Evolutionary conservation across 2,329 filamentous ascomycete genomes (phyloP), one percentile per base, ranked within the genome.

Genomic region (Lecanoromycetidae sp.): DNA sequence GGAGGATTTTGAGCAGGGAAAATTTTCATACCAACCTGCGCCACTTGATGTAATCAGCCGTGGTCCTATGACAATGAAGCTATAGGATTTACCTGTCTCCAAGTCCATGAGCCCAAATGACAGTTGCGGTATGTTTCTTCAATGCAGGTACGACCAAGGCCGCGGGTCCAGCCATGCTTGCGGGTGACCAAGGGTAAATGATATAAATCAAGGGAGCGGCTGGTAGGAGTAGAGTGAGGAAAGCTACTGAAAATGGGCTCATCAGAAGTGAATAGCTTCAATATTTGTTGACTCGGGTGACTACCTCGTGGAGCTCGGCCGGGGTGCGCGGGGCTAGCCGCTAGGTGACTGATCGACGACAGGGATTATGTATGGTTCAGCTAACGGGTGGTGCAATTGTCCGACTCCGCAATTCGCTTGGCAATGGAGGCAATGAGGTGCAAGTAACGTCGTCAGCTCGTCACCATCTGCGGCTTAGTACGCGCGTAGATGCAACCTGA

Each of bases 71-170:
- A 9, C 38, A 13, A 20, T 33, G 42, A 19, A 33, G 13, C 2
- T 13, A 26, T 3, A 19, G 32, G 23, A 34, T 62, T 58, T 65
- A 80, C 88, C 85, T 82, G 62, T 96, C 91, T 53, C 91, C 91
- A 32, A 98, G 72, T 12, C 91, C 91, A 64, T 98, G 91, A 44
- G 85, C 75, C 66, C 95, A 87, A 59, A 98, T 96, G 58, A 96
- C 83, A 3, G 90, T 95, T 20, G 87, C 87, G 30, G 91, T 95
- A 67, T 96, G 91, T 61, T 78, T 79, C 61, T 77, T 84, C 27
- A 84, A 69, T 33, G 88, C 85, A 23, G 86, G 85, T 51, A 94
- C 80, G 17, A 91, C 74, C 46, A 91, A 70, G 12, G 79, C 77
- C 48, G 70, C 68, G 53, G 66, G 65, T 25, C 60, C 54, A 35